phyloP scores from a whole-genome alignment of 2,329 filamentous ascomycete genomes.

The Ophiostoma himal-ulmi region DNA sequence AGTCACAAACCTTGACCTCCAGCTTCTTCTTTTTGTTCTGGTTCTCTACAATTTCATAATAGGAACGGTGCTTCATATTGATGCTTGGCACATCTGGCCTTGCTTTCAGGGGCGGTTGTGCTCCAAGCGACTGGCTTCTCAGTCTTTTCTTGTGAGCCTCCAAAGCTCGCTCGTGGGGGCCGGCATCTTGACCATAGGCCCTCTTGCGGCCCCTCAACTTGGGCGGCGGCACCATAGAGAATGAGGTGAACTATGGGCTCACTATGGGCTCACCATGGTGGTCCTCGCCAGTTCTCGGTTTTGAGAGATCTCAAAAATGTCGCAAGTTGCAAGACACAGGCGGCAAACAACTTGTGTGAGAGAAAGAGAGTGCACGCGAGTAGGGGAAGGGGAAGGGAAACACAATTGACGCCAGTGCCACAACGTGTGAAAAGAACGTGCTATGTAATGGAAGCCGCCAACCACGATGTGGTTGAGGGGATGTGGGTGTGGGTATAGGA shows the following conservation, averaged over 20 bases:
- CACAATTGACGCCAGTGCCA: not conserved
- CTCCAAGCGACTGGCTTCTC: slow-evolving; percentile 29
- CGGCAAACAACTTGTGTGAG: not conserved
- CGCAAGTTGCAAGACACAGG: not conserved
- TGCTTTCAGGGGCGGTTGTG: slow-evolving; percentile 30
- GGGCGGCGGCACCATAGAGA: not conserved
- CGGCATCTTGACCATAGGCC: slow-evolving; percentile 25
- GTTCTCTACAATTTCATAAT: slow-evolving; percentile 61
- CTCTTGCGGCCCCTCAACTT: slow-evolving; percentile 32
- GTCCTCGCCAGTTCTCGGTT: not conserved
- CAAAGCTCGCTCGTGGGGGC: slow-evolving; percentile 31
- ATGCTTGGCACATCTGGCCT: slow-evolving; percentile 32
- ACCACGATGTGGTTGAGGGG: slow-evolving; percentile 14
- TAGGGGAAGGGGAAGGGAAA: not conserved
- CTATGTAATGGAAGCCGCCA: not conserved
- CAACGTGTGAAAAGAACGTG: not conserved
- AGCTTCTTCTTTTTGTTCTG: slow-evolving; percentile 59
- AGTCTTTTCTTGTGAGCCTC: slow-evolving; percentile 31
- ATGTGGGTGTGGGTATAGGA: not conserved
- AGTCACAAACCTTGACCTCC: slow-evolving; percentile 50
- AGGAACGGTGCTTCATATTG: slow-evolving; percentile 54
- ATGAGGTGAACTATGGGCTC: slow-evolving; percentile 21
- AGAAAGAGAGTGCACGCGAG: not conserved
- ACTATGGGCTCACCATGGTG: slow-evolving; percentile 28
- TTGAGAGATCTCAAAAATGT: not conserved